Evolutionary conservation across 2,329 filamentous ascomycete genomes (phyloP).

Genomic region (Paramyrothecium roridum): DNA sequence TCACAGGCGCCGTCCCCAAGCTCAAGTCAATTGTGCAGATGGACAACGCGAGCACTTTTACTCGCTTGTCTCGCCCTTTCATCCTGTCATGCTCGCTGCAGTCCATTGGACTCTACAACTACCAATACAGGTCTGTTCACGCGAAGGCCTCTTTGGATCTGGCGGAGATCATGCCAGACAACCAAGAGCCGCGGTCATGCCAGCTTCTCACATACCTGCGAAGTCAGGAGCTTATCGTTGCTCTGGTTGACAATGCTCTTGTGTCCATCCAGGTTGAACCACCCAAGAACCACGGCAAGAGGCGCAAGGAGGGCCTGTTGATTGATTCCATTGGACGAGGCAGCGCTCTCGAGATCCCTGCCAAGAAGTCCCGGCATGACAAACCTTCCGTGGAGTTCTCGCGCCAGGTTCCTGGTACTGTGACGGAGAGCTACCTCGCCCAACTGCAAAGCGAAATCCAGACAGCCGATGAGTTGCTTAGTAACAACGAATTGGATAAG

Average conservation of each 20-base stretch:
- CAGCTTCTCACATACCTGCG: conserved; percentile 60
- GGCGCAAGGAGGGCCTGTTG: conserved; percentile 60
- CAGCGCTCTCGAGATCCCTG: conserved; percentile 32
- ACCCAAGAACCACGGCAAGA: conserved; percentile 51
- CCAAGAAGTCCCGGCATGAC: conserved; percentile 28
- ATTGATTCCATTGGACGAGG: conserved; percentile 74
- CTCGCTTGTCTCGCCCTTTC: conserved; percentile 64
- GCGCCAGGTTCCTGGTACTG: conserved; percentile 42
- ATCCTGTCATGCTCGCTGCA: conserved; percentile 58
- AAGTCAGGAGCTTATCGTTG: conserved; percentile 64
- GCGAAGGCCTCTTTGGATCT: conserved; percentile 43
- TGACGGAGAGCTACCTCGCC: conserved; percentile 46
- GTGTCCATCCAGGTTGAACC: conserved; percentile 68
- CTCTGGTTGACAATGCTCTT: conserved; percentile 59
- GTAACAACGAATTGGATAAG: conserved; percentile 38
- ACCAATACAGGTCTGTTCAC: conserved; percentile 62
- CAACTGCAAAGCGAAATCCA: conserved; percentile 41
- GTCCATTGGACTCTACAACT: conserved; percentile 63
- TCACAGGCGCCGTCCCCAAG: conserved; percentile 60
- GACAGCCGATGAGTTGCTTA: conserved; percentile 45
- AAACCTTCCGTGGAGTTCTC: conserved; percentile 29
- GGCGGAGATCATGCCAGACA: conserved; percentile 34
- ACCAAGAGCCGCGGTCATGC: conserved; percentile 30
- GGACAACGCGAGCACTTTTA: conserved; percentile 56
- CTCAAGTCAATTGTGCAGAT: conserved; percentile 52